Evolutionary conservation across 1,284 basidiomycete species (phyloP), one percentile per base, ranked within the genome.

Genomic region (Cerioporus squamosus): DNA sequence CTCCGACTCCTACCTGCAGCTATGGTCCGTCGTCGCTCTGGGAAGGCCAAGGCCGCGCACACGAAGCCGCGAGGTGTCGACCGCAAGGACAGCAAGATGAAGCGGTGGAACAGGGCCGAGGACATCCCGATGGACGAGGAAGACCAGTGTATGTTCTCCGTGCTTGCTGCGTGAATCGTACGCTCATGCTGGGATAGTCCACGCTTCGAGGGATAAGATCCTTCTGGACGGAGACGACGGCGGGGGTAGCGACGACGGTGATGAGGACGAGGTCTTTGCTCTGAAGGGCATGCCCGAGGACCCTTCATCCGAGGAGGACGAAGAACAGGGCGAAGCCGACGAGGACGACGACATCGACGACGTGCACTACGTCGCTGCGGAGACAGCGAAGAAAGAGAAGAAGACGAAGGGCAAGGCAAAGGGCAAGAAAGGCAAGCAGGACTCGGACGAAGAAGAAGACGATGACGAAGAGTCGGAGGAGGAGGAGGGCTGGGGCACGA

Each of bases 241-340:
- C 18, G 68, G 62, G 18, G 78, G 75, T 18, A 77, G 77, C 51
- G 79, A 79, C 38, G 74, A 75, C 18, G 80, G 77, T 44, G 76
- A 79, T 22, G 89, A 90, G 33, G 90, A 94, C 45, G 89, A 91
- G 70, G 90, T 94, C 5, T 90, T 94, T 69, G 84, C 82, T 14
- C 74, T 87, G 62, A 81, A 82, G 58, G 82, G 81, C 31, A 68
- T 88, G 36, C 66, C 66, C 0, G 69, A 71, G 23, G 66, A 66
- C 49, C 78, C 78, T 5, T 29, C 79, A 7, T 84, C 81, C 10
- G 81, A 82, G 7, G 79, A 80, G 4, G 79, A 80, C 0, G 73
- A 72, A 1, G 78, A 75, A 8, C 77, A 77, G 22, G 74, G 75
- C 38, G 75, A 74, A n/a, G 79, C 78, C 5, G 76, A 77, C 7